Evolutionary conservation across 2,329 filamentous ascomycete species (phyloP), one percentile per base, ranked within the genome.

Genomic region (Botrytis fabae): DNA sequence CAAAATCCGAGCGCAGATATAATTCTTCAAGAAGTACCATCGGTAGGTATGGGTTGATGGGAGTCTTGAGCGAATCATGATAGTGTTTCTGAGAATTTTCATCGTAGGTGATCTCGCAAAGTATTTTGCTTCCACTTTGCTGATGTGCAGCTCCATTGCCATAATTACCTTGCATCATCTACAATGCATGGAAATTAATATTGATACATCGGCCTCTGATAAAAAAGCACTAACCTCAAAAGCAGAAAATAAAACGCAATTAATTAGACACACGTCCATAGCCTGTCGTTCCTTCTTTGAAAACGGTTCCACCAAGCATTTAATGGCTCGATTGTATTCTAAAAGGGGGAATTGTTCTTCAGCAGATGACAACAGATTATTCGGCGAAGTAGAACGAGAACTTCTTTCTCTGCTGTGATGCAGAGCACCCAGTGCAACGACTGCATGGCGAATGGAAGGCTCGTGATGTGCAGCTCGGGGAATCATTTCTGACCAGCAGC

Each of bases 121-220:
- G 61, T 7, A 78, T 77, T 61, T 77, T 77, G 10, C 59, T 70
- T 7, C 48, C 48, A n/a, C 48, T 54, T 54, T 54, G 25, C 48
- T 54, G 48, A 54, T 78, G 76, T 28, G 75, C 70, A 14, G 76
- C 73, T 9, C 76, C 77, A 20, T 72, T 51, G 12, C 75, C 75
- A 57, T 75, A 75, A 35, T 72, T 77, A 14, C 74, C 73, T 72
- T 76, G 76, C 62, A 78, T 77, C 25, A 73, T 76, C 73, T 77
- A 57, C 12, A 12, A 38, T 44, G 54, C 20, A 28, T 57, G 14
- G 9, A n/a, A 32, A 18, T 71, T 28, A 71, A 62, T 20, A 18
- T 35, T 2, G 46, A 48, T 42, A n/a, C 40, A 2, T 44, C 7
- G 18, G 38, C n/a, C 35, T 25, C 28, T 46, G 28, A 2, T 32